phyloP scores from a whole-genome alignment of 208 protist species.

The Leishmania amazonensis region DNA sequence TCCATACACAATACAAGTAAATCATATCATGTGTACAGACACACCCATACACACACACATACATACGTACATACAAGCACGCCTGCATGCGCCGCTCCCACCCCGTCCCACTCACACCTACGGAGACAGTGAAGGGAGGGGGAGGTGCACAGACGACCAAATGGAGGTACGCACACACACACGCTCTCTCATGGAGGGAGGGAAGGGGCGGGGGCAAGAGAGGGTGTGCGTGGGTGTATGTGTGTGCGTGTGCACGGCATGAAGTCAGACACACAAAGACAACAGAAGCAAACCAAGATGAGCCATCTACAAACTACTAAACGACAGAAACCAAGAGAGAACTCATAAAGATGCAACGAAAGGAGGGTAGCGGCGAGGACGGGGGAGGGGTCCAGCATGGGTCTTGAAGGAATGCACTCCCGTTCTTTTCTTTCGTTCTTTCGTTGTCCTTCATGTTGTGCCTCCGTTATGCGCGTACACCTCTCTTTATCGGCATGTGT shows the following conservation, averaged over 20 bases:
- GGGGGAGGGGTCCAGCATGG: neutral
- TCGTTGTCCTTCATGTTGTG: neutral
- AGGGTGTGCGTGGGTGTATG: neutral
- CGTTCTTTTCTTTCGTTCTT: neutral
- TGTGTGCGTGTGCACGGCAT: neutral
- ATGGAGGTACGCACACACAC: neutral
- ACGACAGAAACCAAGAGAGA: neutral
- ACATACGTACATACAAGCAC: neutral
- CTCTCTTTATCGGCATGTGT: neutral
- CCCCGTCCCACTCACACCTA: neutral
- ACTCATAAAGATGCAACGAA: neutral
- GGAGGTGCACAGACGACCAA: neutral
- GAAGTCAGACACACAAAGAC: neutral
- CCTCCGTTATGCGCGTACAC: neutral
- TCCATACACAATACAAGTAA: neutral
- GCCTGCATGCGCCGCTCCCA: neutral
- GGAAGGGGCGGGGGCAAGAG: too few species aligned
- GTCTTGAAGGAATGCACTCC: neutral
- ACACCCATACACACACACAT: neutral
- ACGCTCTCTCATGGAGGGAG: neutral
- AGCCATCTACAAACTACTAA: neutral
- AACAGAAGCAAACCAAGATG: neutral
- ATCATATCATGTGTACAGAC: neutral
- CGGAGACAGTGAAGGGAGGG: neutral
- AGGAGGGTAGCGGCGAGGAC: neutral